Evolutionary conservation across 352 stramenopile genomes (phyloP), one percentile per base, ranked within the genome.

Genomic region (Pythium pyrilobum): DNA sequence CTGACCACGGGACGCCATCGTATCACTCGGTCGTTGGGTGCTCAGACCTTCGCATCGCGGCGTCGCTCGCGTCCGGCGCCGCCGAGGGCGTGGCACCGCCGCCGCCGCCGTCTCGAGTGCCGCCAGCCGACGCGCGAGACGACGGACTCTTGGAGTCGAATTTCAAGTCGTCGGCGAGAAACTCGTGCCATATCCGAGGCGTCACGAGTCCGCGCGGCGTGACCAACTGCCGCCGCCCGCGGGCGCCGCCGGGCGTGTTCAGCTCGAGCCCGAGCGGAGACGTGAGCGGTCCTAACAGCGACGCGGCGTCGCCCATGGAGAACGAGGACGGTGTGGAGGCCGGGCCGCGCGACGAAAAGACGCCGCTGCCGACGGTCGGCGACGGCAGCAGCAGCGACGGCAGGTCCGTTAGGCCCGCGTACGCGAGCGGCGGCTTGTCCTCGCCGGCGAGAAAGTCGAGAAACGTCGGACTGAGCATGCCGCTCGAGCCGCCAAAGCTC

Each of bases 391-490:
- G 64, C 25, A 67, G 70, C 1, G 70, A 83, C 25, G 69, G 64
- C 52, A 81, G 48, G 23, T 72, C 70, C 1, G 56, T 59, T 41
- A 70, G 42, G 16, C 62, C 60, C 21, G 67, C 43, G 25, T 72
- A 77, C 21, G 62, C 44, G 29, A 79, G 31, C 18, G 71, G 49
- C 9, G 62, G 72, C 49, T 85, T 83, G 52, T 89, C 76, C 50
- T 90, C 77, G 54, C 56, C 74, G 41, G 76, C 75, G 41, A 89
- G 60, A 48, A 88, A 84, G 44, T 89, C 81, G 48, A 92, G 62
- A 46, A 92, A 87, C 33, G 76, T 89, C 0, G 81, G 81, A 33
- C 81, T 92, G 49, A 92, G 78, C 68, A 88, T 82, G 20, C 53
- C 62, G 46, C 62, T 65, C 20, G 49, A 1, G 41, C 31, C 52